Evolutionary conservation across 176 grass and related monocot genomes (phyloP).

Genomic region (Musa beccarii): DNA sequence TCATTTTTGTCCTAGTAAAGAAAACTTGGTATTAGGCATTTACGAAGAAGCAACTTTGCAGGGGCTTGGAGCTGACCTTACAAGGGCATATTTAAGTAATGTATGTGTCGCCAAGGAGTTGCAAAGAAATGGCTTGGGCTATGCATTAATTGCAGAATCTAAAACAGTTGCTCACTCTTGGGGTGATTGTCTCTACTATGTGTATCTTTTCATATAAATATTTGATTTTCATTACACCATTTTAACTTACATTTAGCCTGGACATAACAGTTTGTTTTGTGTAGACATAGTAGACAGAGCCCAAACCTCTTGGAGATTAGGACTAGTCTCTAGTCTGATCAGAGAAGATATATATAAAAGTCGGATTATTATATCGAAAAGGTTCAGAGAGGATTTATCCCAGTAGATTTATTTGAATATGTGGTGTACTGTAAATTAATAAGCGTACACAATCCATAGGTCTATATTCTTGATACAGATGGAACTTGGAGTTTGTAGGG

Average conservation of each 20-base stretch:
- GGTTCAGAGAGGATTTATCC: not conserved
- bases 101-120: constrained; percentile 88
- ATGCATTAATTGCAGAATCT: constrained; percentile 63
- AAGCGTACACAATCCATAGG: too few species aligned
- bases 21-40: constrained; percentile 9
- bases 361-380: not conserved
- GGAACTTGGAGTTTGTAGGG: too few species aligned
- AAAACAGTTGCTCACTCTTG: constrained; percentile 60
- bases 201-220: constrained; percentile 1
- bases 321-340: not conserved
- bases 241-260: not conserved
- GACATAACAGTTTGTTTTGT: not conserved
- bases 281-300: not conserved
- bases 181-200: constrained; percentile 38
- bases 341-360: not conserved
- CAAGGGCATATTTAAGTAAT: constrained; percentile 66
- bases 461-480: too few species aligned
- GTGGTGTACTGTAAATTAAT: not conserved
- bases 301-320: not conserved
- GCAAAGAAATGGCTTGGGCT: constrained; percentile 79
- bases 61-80: constrained; percentile 46
- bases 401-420: too few species aligned
- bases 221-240: not conserved
- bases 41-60: constrained; percentile 29
- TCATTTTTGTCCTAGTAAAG: constrained; percentile 1